These are phyloP conservation scores for Mycena albidolilacea DNA, from an alignment of 768 basidiomycete species.

Conservation along the genomic window DNA sequence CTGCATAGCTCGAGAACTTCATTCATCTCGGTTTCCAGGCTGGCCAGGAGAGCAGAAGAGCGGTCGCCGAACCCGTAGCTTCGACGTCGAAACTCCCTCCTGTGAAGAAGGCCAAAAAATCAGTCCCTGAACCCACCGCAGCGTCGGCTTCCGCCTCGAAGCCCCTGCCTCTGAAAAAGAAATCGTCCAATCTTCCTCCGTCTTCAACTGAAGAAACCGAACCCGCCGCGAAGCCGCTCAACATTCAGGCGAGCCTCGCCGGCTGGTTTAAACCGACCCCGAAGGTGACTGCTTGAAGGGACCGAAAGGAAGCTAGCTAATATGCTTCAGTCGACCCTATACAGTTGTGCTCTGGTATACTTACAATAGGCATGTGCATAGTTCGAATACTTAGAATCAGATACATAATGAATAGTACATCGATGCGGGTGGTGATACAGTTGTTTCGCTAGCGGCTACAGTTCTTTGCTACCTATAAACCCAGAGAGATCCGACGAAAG, in stretches of 20 bases:
- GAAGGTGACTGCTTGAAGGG: neutral
- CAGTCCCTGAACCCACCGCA: no score
- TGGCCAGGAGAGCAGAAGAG: neutral
- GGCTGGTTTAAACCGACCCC: constrained; percentile 15
- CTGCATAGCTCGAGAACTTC: neutral
- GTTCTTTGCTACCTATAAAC: neutral
- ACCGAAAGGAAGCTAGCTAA: no score
- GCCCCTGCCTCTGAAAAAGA: neutral
- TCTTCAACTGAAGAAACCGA: neutral
- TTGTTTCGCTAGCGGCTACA: constrained; percentile 12
- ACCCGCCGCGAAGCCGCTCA: constrained; percentile 10
- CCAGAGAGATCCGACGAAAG: neutral
- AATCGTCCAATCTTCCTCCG: constrained; percentile 14
- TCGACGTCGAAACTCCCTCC: neutral
- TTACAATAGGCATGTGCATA: neutral
- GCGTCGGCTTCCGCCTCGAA: neutral
- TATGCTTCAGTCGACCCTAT: neutral
- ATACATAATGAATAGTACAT: neutral
- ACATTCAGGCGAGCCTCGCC: constrained; percentile 17
- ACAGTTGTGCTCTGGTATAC: no score
- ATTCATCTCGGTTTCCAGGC: neutral
- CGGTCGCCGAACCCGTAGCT: neutral
- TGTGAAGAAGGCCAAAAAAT: no score
- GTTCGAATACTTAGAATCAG: neutral
- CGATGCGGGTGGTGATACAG: neutral